phyloP scores from a whole-genome alignment of 108 stramenopile species.

The Skeletonema costatum region DNA sequence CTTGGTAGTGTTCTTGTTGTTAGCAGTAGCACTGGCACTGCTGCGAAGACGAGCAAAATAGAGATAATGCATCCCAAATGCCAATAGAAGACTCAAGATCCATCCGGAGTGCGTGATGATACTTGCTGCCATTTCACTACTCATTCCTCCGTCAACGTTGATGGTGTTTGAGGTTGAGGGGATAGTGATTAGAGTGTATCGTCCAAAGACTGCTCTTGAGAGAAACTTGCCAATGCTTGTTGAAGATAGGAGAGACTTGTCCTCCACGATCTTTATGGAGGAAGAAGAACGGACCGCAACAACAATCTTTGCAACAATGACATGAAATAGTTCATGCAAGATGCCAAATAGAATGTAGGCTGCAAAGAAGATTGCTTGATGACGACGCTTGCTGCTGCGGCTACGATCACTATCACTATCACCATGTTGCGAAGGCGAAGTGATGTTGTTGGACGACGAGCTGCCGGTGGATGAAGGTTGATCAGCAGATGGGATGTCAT shows the following conservation, averaged over 20 bases:
- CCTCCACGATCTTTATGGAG: not conserved
- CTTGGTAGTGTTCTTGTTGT: not conserved
- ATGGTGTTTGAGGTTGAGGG: not conserved
- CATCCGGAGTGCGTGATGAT: conserved; percentile 62
- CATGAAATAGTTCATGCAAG: conserved; percentile 62
- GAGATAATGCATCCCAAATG: conserved; percentile 19
- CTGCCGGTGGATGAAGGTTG: too few species aligned
- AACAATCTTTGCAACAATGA: conserved; percentile 33
- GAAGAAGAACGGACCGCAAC: not conserved
- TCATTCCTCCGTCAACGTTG: not conserved
- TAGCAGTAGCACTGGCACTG: not conserved
- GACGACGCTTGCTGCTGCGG: not conserved
- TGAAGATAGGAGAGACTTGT: not conserved
- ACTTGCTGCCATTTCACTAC: not conserved
- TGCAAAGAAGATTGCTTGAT: conserved; percentile 5
- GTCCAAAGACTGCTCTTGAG: conserved; percentile 22
- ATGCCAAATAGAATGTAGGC: conserved; percentile 61
- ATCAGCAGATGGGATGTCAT: too few species aligned
- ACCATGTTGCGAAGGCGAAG: too few species aligned
- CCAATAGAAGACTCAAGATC: conserved; percentile 53
- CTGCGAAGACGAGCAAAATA: not conserved
- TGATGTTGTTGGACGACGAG: too few species aligned
- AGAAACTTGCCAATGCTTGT: conserved; percentile 21
- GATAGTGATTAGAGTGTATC: conserved; percentile 13
- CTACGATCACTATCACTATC: too few species aligned